A percentile compares a stretch with the other conserved stretches of the same genome.
These are phyloP conservation scores for Jamesozyma spencerorum DNA, from an alignment of 805 yeast species.

Conservation along the genomic window DNA sequence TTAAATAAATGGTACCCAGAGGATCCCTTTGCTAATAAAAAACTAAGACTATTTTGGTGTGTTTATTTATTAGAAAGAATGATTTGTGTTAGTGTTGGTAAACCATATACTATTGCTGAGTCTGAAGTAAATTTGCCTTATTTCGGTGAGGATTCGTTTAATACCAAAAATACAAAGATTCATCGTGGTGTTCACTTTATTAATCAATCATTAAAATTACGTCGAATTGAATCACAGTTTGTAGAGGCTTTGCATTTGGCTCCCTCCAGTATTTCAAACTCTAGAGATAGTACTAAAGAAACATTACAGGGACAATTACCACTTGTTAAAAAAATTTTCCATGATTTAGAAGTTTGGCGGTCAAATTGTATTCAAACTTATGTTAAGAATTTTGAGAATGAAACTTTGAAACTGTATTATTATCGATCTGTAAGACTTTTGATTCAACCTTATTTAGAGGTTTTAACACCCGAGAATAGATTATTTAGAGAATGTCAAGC, in stretches of 20 bases:
- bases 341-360: constrained; percentile 47
- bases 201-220: constrained; percentile 46
- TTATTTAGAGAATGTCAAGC: constrained; percentile 59
- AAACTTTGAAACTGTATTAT: constrained; percentile 49
- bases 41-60: constrained; percentile 55
- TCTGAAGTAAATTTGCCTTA: constrained; percentile 42
- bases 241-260: constrained; percentile 43
- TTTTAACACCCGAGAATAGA: constrained; percentile 50
- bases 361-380: constrained; percentile 35
- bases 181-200: constrained; percentile 37
- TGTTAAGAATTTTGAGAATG: constrained; percentile 44
- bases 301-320: constrained; percentile 36
- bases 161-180: constrained; percentile 22
- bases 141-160: constrained; percentile 36
- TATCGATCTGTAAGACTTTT: constrained; percentile 50
- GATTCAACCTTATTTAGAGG: constrained; percentile 56
- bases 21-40: constrained; percentile 29
- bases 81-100: constrained; percentile 53
- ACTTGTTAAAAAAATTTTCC: constrained; percentile 42
- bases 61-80: constrained; percentile 53
- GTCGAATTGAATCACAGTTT: constrained; percentile 52
- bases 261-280: constrained; percentile 11
- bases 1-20: constrained; percentile 22
- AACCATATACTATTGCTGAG: constrained; percentile 47
- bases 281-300: constrained; percentile 7